Conservation (phyloP, 148 eudicot species). For the Arbutus unedo region DNA sequence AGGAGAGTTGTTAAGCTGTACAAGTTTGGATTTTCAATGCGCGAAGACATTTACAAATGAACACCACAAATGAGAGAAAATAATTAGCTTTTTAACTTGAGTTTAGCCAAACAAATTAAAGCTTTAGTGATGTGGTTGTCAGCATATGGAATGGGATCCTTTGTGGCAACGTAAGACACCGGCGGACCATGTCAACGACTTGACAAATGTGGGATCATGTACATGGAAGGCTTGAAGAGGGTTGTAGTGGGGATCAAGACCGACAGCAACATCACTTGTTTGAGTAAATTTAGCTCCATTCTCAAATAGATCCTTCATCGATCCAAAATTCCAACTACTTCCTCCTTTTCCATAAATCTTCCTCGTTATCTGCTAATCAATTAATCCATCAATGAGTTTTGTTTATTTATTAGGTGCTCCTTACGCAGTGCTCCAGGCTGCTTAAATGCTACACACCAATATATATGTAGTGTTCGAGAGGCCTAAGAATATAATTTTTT, state of each 20-base stretch:
- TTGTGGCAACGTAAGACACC: constrained; percentile 65
- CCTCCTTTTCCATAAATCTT: constrained; percentile 22
- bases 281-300: constrained; percentile 66
- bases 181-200: constrained; percentile 56
- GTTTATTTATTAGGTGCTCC: no score
- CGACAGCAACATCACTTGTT: constrained; percentile 17
- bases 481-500: no score
- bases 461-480: no score
- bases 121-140: background rate
- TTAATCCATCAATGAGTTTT: background rate
- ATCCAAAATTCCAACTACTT: constrained; percentile 34
- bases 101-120: background rate
- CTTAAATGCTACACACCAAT: no score
- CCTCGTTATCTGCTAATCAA: constrained; percentile 46
- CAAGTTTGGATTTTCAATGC: background rate
- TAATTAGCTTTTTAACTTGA: background rate
- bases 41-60: background rate
- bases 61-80: background rate
- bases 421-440: no score
- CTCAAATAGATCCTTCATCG: constrained; percentile 60
- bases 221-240: constrained; percentile 48
- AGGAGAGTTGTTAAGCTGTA: no score
- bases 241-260: constrained; percentile 53
- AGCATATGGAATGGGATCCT: constrained; percentile 37
- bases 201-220: constrained; percentile 47